Evolutionary conservation across 306 rosid species (phyloP).

Genomic region (Cucumis cinereus): DNA sequence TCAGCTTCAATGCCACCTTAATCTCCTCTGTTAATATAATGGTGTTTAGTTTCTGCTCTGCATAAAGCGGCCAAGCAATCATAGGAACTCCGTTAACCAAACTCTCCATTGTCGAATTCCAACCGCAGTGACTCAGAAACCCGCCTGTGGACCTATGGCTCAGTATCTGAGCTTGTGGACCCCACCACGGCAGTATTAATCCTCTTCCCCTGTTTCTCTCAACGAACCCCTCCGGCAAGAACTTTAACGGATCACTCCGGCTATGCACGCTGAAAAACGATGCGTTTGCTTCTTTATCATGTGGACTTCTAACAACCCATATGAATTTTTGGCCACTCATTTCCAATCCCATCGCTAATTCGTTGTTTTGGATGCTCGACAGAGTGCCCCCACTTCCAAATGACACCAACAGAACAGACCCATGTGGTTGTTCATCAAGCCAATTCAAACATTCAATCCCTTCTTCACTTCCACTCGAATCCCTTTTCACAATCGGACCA

Average conservation of each 20-base stretch:
- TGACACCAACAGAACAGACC: slow-evolving; percentile 24
- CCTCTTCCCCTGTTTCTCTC: slow-evolving; percentile 43
- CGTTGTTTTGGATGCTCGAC: slow-evolving; percentile 12
- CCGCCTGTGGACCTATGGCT: slow-evolving; percentile 50
- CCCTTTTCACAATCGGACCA: slow-evolving; percentile 33
- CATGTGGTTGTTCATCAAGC: slow-evolving; percentile 31
- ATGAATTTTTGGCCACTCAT: slow-evolving; percentile 24
- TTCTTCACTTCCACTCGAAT: neutral
- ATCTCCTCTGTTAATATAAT: slow-evolving; percentile 24
- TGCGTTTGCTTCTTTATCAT: slow-evolving; percentile 13
- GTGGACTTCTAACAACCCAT: slow-evolving; percentile 33
- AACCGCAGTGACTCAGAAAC: slow-evolving; percentile 66
- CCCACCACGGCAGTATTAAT: slow-evolving; percentile 41
- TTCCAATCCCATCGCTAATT: slow-evolving; percentile 32
- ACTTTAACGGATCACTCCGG: slow-evolving; percentile 15
- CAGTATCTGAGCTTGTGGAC: slow-evolving; percentile 50
- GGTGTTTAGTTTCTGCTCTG: slow-evolving; percentile 64
- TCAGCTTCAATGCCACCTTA: slow-evolving; percentile 33
- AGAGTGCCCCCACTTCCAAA: slow-evolving; percentile 44
- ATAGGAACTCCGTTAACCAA: slow-evolving; percentile 46
- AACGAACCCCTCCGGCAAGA: slow-evolving; percentile 40
- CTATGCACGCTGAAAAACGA: slow-evolving; percentile 29
- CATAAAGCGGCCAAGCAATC: slow-evolving; percentile 70
- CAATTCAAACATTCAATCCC: slow-evolving; percentile 22
- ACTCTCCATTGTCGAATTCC: slow-evolving; percentile 57